These are phyloP conservation scores for Paraconiothyrium sp. DNA, from an alignment of 2,329 filamentous ascomycete species.

Conservation along the genomic window DNA sequence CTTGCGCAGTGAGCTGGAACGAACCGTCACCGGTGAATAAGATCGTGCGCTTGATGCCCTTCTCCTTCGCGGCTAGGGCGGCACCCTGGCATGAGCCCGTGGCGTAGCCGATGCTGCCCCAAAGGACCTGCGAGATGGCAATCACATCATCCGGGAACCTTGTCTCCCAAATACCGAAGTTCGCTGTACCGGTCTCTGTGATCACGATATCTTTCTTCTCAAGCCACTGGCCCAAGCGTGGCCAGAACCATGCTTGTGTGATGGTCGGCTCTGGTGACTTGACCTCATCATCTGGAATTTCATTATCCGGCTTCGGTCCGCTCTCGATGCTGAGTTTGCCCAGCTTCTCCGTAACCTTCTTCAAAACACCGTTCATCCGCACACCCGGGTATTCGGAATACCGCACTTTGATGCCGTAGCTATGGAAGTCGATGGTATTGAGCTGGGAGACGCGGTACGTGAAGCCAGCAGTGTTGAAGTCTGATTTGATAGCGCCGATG, in stretches of 20 bases:
- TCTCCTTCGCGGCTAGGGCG: slow-evolving; percentile 77
- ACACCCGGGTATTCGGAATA: slow-evolving; percentile 83
- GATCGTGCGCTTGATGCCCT: slow-evolving; percentile 70
- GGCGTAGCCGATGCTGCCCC: slow-evolving; percentile 73
- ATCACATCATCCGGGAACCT: slow-evolving; percentile 81
- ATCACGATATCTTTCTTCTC: slow-evolving; percentile 78
- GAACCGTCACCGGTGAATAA: slow-evolving; percentile 91
- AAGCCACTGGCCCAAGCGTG: slow-evolving; percentile 76
- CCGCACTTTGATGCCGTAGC: slow-evolving; percentile 74
- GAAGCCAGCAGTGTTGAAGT: slow-evolving; percentile 86
- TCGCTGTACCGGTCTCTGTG: slow-evolving; percentile 87
- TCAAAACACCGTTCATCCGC: slow-evolving; percentile 79
- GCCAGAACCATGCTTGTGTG: slow-evolving; percentile 81
- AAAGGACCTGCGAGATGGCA: slow-evolving; percentile 81
- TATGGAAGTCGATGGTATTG: slow-evolving; percentile 83
- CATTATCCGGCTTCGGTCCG: slow-evolving; percentile 65
- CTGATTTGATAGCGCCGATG: slow-evolving; percentile 75
- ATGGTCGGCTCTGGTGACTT: slow-evolving; percentile 57
- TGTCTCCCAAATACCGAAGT: slow-evolving; percentile 89
- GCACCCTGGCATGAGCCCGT: slow-evolving; percentile 73
- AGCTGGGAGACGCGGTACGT: slow-evolving; percentile 80
- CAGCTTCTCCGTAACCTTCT: slow-evolving; percentile 70
- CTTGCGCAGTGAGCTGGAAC: slow-evolving; percentile 85
- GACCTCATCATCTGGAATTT: slow-evolving; percentile 52
- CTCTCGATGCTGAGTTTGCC: slow-evolving; percentile 64